Evolutionary conservation across 139 green algal genomes (phyloP).

Genomic region (Closterium sp.): DNA sequence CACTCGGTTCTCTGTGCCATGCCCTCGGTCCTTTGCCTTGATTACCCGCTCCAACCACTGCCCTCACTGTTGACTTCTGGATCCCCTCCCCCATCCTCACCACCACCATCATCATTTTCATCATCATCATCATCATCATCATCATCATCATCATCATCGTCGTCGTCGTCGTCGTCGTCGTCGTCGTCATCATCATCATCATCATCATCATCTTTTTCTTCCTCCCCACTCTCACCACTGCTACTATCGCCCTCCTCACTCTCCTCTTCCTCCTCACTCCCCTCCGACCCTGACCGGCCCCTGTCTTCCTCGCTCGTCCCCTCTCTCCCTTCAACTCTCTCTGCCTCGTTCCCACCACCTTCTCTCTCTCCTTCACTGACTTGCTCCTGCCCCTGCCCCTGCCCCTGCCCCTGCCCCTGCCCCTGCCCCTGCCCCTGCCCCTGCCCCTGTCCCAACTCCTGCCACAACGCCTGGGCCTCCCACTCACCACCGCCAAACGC

Average conservation of each 20-base stretch:
- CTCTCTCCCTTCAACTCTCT: background rate
- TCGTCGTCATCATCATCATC: background rate
- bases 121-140: too few relatives aligned
- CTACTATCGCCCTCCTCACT: background rate
- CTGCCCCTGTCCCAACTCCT: background rate
- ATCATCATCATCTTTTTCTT: background rate
- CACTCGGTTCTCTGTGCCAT: too few relatives aligned
- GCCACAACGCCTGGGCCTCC: background rate
- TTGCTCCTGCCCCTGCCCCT: background rate
- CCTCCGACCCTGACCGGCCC: background rate
- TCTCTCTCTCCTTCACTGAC: background rate
- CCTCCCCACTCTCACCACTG: background rate
- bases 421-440: background rate
- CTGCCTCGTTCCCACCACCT: too few relatives aligned
- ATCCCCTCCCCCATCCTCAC: too few relatives aligned
- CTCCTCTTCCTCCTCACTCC: background rate
- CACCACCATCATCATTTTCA: too few relatives aligned
- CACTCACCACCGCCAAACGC: background rate
- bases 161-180: background rate
- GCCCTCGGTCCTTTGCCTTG: background rate
- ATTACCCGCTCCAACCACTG: background rate
- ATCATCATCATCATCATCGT: too few relatives aligned
- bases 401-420: background rate
- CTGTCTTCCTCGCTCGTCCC: background rate
- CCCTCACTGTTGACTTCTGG: background rate